Evolutionary conservation across 331 rosid genomes (phyloP), one percentile per base, ranked within the genome.

Genomic region (Pyrus hybrid): DNA sequence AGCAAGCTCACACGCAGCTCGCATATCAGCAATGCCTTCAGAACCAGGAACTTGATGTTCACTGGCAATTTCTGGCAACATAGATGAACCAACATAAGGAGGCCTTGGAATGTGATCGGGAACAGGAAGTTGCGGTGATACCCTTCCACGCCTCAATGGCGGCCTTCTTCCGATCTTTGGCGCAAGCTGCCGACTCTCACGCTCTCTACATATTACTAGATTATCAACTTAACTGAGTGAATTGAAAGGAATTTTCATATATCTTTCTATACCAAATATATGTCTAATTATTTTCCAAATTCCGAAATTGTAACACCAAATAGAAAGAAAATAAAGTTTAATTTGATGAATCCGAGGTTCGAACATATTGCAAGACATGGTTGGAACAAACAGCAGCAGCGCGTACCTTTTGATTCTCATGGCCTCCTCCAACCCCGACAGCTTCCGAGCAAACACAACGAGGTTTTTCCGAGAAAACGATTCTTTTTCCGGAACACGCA

Each of bases 1-100:
- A 75, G 99, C 97, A 68, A 94, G 97, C 83, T 92, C 88, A 26
- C 97, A 80, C 13, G 99, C 91, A 73, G 97, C 96, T 80, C 92
- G 89, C 96, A 94, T 94, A 54, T 68, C 68, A 69, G 79, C 89
- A 75, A 90, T 81, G 68, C 96, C 93, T 80, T 94, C 92, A 49
- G 86, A 78, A 82, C 91, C 96, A 75, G 85, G 99, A 81, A 87
- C 22, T 75, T 92, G 97, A 82, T 83, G 61, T 73, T 90, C 97
- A 70, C 78, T 86, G 61, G 96, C 75, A 73, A 94, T 92, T 75
- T 88, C 97, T 17, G 97, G 97, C 80, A 94, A 72, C 63, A 54
- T 32, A 74, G 88, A 67, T 26, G 96, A 81, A 67, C 85, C 97
- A 28, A 86, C 92, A 81, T 94, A 94, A 74, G 97, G 96, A 64